Evolutionary conservation across 2,329 filamentous ascomycete species (phyloP).

Genomic region (Sporothrix luriei): DNA sequence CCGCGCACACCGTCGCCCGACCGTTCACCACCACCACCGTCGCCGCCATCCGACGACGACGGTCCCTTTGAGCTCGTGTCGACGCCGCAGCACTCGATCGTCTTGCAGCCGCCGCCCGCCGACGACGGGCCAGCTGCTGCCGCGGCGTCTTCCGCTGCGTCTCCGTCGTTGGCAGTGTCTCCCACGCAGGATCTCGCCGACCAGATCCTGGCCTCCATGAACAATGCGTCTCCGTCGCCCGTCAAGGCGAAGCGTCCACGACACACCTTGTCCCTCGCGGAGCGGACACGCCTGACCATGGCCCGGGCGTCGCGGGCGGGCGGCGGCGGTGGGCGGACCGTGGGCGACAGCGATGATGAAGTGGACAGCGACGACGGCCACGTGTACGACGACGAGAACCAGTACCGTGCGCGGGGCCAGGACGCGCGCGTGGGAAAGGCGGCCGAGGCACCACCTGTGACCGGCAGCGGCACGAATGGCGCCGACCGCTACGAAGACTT

Average conservation of each 20-base stretch:
- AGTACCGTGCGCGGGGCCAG: constrained; percentile 9
- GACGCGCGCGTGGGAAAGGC: constrained; percentile 3
- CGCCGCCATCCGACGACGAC: constrained; percentile 18
- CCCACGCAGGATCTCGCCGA: constrained; percentile 58
- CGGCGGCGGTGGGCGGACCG: constrained; percentile 35
- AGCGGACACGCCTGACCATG: constrained; percentile 83
- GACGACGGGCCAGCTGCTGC: neutral
- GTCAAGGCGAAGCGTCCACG: constrained; percentile 52
- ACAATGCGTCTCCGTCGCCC: constrained; percentile 60
- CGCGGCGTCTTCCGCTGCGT: neutral
- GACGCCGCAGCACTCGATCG: constrained; percentile 28
- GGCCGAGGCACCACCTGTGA: constrained; percentile 33
- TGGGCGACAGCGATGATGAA: constrained; percentile 34
- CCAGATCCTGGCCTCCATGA: constrained; percentile 59
- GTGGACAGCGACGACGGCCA: constrained; percentile 36
- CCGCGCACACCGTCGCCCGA: constrained; percentile 31
- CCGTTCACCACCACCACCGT: constrained; percentile 21
- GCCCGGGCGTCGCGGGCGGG: constrained; percentile 55
- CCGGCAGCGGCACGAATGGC: constrained; percentile 28
- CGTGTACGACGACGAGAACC: constrained; percentile 35
- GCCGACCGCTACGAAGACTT: constrained; percentile 52
- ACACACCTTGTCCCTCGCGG: constrained; percentile 66
- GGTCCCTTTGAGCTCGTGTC: constrained; percentile 22
- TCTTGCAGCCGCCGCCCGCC: constrained; percentile 22
- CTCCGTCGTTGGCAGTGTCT: constrained; percentile 38